These are phyloP conservation scores for Globisporangium perplexum DNA, from an alignment of 352 stramenopile genomes.

Conservation along the genomic window DNA sequence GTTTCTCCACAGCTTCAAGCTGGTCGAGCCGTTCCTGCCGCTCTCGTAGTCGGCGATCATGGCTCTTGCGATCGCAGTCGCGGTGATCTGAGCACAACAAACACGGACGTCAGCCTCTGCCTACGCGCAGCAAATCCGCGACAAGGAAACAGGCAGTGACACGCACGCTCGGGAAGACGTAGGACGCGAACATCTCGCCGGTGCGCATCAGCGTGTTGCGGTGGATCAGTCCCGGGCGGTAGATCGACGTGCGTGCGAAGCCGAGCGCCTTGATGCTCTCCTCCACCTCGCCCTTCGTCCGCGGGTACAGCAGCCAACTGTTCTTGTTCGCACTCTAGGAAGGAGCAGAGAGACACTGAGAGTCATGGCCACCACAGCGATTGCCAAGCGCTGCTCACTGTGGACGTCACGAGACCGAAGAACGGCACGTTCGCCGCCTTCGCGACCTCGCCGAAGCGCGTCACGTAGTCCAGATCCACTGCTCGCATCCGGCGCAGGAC, in stretches of 20 bases:
- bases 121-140: not conserved
- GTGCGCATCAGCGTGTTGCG: conserved; percentile 48
- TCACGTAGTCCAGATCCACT: conserved; percentile 77
- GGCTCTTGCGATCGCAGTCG: conserved; percentile 42
- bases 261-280: conserved; percentile 51
- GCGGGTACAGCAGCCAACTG: conserved; percentile 75
- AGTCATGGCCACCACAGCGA: not conserved
- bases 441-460: conserved; percentile 40
- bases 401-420: conserved; percentile 59
- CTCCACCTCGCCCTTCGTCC: conserved; percentile 73
- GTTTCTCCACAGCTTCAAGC: conserved; percentile 44
- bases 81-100: conserved; percentile 32
- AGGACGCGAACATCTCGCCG: conserved; percentile 43
- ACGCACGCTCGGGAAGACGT: conserved; percentile 50
- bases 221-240: conserved; percentile 53
- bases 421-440: conserved; percentile 46
- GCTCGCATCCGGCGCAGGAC: too few species aligned
- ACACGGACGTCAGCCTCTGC: conserved; percentile 1
- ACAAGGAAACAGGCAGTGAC: too few species aligned
- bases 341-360: not conserved
- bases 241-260: conserved; percentile 51
- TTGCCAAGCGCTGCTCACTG: conserved; percentile 13
- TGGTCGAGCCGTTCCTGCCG: conserved; percentile 26
- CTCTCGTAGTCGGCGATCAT: conserved; percentile 73
- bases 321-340: conserved; percentile 49